A percentile compares a stretch with the other conserved stretches of the same genome.
Conservation (phyloP, 352 stramenopile species). For the Pythium insidiosum region DNA sequence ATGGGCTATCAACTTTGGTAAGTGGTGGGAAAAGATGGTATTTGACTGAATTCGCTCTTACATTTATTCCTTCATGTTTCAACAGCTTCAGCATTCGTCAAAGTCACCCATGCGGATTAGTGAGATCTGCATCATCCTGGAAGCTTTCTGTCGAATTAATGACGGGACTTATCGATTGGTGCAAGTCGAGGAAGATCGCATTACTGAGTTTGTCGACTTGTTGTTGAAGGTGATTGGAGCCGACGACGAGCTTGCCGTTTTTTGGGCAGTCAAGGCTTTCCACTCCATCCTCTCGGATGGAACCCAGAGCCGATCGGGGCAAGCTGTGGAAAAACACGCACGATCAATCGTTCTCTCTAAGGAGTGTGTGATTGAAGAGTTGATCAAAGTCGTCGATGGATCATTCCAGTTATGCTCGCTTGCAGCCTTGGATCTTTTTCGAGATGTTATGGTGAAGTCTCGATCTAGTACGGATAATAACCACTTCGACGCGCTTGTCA, state of each 20-base stretch:
- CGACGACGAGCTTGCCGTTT: constrained; percentile 35
- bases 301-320: too few species aligned
- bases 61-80: constrained; percentile 3
- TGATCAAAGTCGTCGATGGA: constrained; percentile 40
- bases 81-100: constrained; percentile 60
- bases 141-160: constrained; percentile 63
- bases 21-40: constrained; percentile 4
- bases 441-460: constrained; percentile 53
- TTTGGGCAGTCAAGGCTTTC: constrained; percentile 55
- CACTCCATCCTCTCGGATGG: constrained; percentile 36
- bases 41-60: neutral
- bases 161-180: constrained; percentile 61
- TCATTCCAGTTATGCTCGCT: constrained; percentile 40
- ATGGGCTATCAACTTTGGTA: constrained; percentile 56
- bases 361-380: constrained; percentile 46
- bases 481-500: constrained; percentile 68
- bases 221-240: constrained; percentile 23
- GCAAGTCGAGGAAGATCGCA: constrained; percentile 33
- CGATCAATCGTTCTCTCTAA: constrained; percentile 53
- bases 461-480: constrained; percentile 62
- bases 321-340: constrained; percentile 45
- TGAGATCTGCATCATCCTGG: constrained; percentile 59
- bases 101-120: constrained; percentile 55
- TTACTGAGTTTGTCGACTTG: constrained; percentile 6
- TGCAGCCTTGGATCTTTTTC: constrained; percentile 48